These are phyloP conservation scores for Coemansia sp. DNA, from an alignment of 192 early-diverging fungal genomes.

Conservation along the genomic window DNA sequence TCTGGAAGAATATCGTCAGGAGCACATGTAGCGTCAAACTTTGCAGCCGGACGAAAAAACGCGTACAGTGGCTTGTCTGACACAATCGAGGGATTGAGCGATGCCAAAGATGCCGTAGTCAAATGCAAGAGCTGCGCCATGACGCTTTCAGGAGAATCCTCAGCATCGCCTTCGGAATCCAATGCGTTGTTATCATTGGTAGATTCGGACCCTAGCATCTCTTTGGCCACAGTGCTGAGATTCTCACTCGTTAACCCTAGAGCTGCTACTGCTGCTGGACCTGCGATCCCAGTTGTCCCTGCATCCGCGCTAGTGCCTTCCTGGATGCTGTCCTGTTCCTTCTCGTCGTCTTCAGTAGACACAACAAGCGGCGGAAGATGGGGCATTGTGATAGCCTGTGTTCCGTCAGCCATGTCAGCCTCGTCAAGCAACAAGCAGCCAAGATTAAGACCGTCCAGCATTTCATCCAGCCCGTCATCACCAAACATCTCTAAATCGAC, in stretches of 20 bases:
- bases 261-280: background rate
- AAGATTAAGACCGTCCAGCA: constrained; percentile 29
- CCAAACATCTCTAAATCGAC: background rate
- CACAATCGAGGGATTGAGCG: constrained; percentile 22
- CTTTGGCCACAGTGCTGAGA: background rate
- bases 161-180: constrained; percentile 17
- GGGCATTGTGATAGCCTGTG: constrained; percentile 23
- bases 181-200: background rate
- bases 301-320: background rate
- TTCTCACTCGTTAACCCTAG: too few species aligned
- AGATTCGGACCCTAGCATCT: background rate
- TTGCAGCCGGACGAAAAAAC: constrained; percentile 37
- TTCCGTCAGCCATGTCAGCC: constrained; percentile 17
- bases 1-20: constrained; percentile 33
- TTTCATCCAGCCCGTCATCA: constrained; percentile 22
- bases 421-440: constrained; percentile 26
- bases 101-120: constrained; percentile 28
- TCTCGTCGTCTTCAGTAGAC: constrained; percentile 10
- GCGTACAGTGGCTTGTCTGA: constrained; percentile 38
- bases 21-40: constrained; percentile 37
- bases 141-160: constrained; percentile 35
- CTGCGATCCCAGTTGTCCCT: too few species aligned
- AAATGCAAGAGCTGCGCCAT: constrained; percentile 34
- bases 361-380: constrained; percentile 40
- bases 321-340: background rate